Percentiles rank a stretch among this genome's conserved stretches.
Conservation (phyloP, 768 basidiomycete genomes). For the Tricholoma matsutake region DNA sequence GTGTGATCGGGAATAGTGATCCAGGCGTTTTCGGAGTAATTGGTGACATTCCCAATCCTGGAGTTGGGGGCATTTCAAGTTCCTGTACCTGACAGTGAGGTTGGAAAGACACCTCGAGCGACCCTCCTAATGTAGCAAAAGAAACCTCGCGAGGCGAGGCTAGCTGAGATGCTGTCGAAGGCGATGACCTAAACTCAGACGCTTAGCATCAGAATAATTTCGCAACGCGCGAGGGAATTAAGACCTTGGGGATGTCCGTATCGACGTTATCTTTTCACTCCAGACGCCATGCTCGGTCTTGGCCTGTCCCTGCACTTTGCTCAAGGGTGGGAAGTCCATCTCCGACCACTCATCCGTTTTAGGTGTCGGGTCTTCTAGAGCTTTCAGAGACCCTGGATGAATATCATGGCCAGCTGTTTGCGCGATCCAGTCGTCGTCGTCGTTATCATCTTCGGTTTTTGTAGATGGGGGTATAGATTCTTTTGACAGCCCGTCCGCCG, state of each 20-base stretch:
- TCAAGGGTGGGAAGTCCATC: constrained; percentile 35
- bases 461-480: background rate
- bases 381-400: background rate
- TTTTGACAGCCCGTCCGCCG: background rate
- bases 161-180: constrained; percentile 11
- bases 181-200: constrained; percentile 10
- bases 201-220: background rate
- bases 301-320: constrained; percentile 22
- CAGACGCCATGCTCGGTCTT: constrained; percentile 25
- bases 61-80: constrained; percentile 40
- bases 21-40: constrained; percentile 50
- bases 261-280: constrained; percentile 17
- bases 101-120: constrained; percentile 7
- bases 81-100: constrained; percentile 31
- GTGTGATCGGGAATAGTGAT: constrained; percentile 48
- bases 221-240: background rate
- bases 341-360: constrained; percentile 29
- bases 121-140: constrained; percentile 2
- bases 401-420: background rate
- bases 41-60: constrained; percentile 45
- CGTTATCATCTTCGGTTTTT: background rate
- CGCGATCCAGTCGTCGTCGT: constrained; percentile 1
- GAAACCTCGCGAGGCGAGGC: constrained; percentile 6
- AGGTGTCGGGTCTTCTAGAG: background rate
- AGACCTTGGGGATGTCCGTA: constrained; percentile 1